Evolutionary conservation across 108 stramenopile species (phyloP).

Genomic region (Cyclotella baltica): DNA sequence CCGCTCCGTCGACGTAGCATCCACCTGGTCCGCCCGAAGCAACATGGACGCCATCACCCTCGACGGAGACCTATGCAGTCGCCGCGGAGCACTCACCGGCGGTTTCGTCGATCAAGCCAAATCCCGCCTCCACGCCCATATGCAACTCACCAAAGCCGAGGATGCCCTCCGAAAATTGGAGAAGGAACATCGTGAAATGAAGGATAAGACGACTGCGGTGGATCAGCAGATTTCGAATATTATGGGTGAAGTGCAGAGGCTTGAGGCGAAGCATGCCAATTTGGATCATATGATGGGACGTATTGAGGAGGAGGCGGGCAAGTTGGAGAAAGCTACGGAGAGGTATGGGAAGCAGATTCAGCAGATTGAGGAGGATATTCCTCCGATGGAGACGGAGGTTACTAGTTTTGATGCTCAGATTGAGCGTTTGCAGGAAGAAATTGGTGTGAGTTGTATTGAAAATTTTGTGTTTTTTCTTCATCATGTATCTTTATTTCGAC

Average conservation of each 20-base stretch:
- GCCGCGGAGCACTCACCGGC: slow-evolving; percentile 93
- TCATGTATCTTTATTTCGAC: neutral
- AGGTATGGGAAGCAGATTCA: slow-evolving; percentile 70
- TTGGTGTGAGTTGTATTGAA: slow-evolving; percentile 59
- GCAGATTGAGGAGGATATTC: slow-evolving; percentile 73
- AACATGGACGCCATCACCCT: slow-evolving; percentile 96
- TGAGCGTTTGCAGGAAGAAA: slow-evolving; percentile 77
- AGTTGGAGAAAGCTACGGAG: slow-evolving; percentile 52
- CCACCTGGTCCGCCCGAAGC: slow-evolving; percentile 68
- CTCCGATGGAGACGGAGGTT: slow-evolving; percentile 71
- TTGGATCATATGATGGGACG: slow-evolving; percentile 63
- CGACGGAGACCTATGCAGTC: slow-evolving; percentile 95
- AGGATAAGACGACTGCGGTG: slow-evolving; percentile 59
- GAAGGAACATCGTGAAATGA: slow-evolving; percentile 56
- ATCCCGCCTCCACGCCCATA: slow-evolving; percentile 74
- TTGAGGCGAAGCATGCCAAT: slow-evolving; percentile 81
- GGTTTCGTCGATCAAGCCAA: slow-evolving; percentile 86
- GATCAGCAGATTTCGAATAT: slow-evolving; percentile 77
- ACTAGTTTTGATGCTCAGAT: slow-evolving; percentile 71
- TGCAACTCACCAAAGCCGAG: slow-evolving; percentile 60
- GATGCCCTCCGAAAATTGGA: slow-evolving; percentile 53
- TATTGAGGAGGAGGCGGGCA: slow-evolving; percentile 64
- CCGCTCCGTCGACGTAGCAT: slow-evolving; percentile 78
- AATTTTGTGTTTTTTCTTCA: neutral
- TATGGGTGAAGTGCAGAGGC: slow-evolving; percentile 71